Base-by-base conservation (phyloP, 805 yeast genomes). In the Kazachstania psychrophila region DNA sequence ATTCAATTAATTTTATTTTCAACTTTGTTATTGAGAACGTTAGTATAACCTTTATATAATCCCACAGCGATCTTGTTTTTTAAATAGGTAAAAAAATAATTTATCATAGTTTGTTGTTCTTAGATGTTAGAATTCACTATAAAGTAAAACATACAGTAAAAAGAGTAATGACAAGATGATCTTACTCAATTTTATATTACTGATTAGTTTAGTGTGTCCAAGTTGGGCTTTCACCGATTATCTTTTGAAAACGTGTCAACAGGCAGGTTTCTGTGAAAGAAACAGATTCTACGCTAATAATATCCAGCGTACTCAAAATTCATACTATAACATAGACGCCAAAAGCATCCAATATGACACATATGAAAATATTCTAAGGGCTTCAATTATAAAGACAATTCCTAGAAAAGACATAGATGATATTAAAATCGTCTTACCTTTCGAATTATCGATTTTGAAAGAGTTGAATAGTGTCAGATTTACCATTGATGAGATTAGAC, bases 211-310 rank as follows among this genome's bases (percentile, higher is more conserved):
- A 10, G 12, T 24, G 27, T 11, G 3, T 24, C 9, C 13, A 9
- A 7, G 33, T 22, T 2, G 28, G 20, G 72, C 70, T 1, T 86
- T 77, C 26, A 78, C 79, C 47, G 75, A 72, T 3, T 75, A 77
- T 44, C 59, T 85, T 37, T 81, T 86, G 66, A 83, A 85, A 53
- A 73, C 68, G 11, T 88, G 97, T 58, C 74, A 67, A 5, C 79
- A 81, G 49, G 72, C 86, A 13, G 94, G 95, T 6, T 87, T 88
- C 54, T 88, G 97, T 54, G 60, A 69, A 34, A 70, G 97, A 57
- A 84, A 88, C 51, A 65, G 89, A 38, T 75, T 73, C 39, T 85
- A 72, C 52, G 83, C 85, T 1, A 42, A 52, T 2, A 54, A 65
- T 31, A 64, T 72, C 5, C 38, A 44, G 5, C 46, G 45, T 13